These are phyloP conservation scores for Austroboletus eburneus DNA, from an alignment of 768 basidiomycete species.

Conservation along the genomic window DNA sequence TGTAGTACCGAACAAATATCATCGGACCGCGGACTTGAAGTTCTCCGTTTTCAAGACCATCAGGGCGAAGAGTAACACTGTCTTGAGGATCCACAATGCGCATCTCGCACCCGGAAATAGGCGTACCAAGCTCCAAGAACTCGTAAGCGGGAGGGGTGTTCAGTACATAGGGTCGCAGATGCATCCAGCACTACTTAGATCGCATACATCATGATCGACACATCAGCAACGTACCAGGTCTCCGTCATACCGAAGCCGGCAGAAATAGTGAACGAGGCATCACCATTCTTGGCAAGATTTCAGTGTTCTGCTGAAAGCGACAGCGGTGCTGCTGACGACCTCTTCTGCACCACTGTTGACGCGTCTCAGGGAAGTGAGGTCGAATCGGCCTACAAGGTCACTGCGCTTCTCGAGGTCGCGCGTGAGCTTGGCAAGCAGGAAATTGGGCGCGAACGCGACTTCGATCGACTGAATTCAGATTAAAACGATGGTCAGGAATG, in stretches of 20 bases:
- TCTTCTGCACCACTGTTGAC: constrained; percentile 43
- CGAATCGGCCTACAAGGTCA: constrained; percentile 22
- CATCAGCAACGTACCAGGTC: neutral
- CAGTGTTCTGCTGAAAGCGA: constrained; percentile 32
- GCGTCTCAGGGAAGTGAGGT: constrained; percentile 32
- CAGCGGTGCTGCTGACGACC: constrained; percentile 34
- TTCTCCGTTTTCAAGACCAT: constrained; percentile 36
- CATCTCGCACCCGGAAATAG: constrained; percentile 31
- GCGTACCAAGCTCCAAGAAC: constrained; percentile 36
- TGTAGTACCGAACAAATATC: constrained; percentile 43
- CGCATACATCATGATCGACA: no score
- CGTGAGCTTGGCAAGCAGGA: constrained; percentile 36
- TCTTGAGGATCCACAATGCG: constrained; percentile 32
- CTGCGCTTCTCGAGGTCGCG: constrained; percentile 27
- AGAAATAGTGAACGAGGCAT: no score
- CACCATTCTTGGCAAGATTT: neutral
- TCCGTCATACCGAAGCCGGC: no score
- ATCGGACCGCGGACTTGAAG: constrained; percentile 40
- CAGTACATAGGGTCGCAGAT: constrained; percentile 34
- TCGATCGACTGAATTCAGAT: constrained; percentile 19
- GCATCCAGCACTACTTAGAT: constrained; percentile 40
- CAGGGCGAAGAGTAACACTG: constrained; percentile 23
- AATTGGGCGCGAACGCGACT: constrained; percentile 37
- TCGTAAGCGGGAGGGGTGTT: constrained; percentile 22
- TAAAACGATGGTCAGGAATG: neutral